These are phyloP conservation scores for Plectosphaerella plurivora DNA, from an alignment of 2,329 filamentous ascomycete genomes.

Conservation along the genomic window DNA sequence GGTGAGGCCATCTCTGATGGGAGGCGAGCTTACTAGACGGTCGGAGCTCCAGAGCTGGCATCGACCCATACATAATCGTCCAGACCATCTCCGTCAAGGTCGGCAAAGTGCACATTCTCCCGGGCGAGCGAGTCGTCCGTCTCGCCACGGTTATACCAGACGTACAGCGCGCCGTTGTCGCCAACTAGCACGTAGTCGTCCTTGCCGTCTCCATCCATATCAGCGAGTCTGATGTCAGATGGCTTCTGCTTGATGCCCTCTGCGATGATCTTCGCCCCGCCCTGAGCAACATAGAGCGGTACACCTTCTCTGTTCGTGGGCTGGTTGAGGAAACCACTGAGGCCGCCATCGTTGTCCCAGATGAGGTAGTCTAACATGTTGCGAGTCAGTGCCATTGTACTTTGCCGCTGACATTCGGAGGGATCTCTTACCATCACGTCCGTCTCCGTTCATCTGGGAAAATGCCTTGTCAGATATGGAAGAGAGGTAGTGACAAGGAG, in stretches of 20 bases:
- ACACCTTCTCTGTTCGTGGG: constrained; percentile 9
- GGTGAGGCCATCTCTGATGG: no score
- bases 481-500: no score
- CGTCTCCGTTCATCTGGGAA: constrained; percentile 8
- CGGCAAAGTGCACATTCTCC: constrained; percentile 7
- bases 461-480: not conserved
- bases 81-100: constrained; percentile 15
- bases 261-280: constrained; percentile 6
- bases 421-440: constrained; percentile 5
- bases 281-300: constrained; percentile 11
- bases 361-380: constrained; percentile 11
- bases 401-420: not conserved
- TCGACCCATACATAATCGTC: not conserved
- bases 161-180: constrained; percentile 3
- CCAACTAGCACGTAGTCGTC: constrained; percentile 8
- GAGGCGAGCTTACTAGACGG: not conserved
- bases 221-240: constrained; percentile 10
- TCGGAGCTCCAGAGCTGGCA: not conserved
- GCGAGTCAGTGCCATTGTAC: not conserved
- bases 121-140: not conserved
- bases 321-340: constrained; percentile 12
- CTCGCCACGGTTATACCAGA: constrained; percentile 12
- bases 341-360: constrained; percentile 10
- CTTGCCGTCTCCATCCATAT: constrained; percentile 14
- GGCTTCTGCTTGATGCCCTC: constrained; percentile 7